Conservation (phyloP, 352 stramenopile genomes). For the Plasmopara viticola region DNA sequence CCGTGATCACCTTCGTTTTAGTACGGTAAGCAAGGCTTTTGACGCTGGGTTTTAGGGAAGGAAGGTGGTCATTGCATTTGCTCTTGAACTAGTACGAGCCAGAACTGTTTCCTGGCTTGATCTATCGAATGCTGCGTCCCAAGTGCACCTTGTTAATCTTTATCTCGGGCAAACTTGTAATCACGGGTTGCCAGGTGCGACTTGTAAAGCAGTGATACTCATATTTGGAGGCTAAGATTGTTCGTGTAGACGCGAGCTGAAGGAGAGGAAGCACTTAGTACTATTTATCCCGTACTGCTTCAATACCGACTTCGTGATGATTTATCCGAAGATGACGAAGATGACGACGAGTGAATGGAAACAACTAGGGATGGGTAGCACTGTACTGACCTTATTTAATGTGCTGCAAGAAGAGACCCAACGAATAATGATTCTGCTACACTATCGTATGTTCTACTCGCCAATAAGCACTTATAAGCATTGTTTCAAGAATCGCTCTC, state of each 20-base stretch:
- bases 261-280: conserved; percentile 40
- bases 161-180: conserved; percentile 97
- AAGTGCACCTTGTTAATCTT: conserved; percentile 99
- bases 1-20: conserved; percentile 51
- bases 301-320: conserved; percentile 38
- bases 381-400: conserved; percentile 20
- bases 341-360: conserved; percentile 3
- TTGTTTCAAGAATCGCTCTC: conserved; percentile 14
- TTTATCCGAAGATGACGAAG: conserved; percentile 20
- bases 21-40: conserved; percentile 36
- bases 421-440: conserved; percentile 17
- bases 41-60: not conserved
- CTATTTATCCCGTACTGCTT: conserved; percentile 52
- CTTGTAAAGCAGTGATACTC: no score
- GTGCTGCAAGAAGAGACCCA: conserved; percentile 13
- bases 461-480: conserved; percentile 9
- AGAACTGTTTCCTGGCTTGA: conserved; percentile 98
- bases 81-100: conserved; percentile 89
- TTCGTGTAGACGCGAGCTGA: conserved; percentile 18
- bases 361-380: no score
- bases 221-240: no score
- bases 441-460: conserved; percentile 11
- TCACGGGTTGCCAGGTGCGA: conserved; percentile 87
- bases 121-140: conserved; percentile 96
- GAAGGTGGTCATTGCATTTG: not conserved